phyloP scores from a whole-genome alignment of 2,329 filamentous ascomycete genomes.

The Didymella segeticola region DNA sequence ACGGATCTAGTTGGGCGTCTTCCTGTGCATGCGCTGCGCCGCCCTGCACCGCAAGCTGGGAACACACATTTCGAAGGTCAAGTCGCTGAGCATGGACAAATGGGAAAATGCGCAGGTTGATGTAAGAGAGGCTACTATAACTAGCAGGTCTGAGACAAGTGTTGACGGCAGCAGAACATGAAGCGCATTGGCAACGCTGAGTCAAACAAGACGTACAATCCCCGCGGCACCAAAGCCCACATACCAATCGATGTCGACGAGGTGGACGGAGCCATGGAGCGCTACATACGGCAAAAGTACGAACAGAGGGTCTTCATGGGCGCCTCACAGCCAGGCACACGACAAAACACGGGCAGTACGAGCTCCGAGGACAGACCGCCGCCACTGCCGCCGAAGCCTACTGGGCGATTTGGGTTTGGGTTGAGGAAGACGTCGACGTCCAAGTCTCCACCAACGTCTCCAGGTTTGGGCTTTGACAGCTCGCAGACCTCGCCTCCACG shows the following conservation, averaged over 20 bases:
- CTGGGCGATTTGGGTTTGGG: slow-evolving; percentile 67
- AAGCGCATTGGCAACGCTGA: slow-evolving; percentile 84
- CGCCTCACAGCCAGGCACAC: slow-evolving; percentile 50
- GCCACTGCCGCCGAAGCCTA: slow-evolving; percentile 66
- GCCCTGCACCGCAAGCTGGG: slow-evolving; percentile 94
- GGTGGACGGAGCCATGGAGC: slow-evolving; percentile 91
- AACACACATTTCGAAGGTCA: slow-evolving; percentile 98
- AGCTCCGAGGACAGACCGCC: slow-evolving; percentile 63
- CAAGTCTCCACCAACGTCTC: slow-evolving; percentile 51
- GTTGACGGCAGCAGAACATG: slow-evolving; percentile 73
- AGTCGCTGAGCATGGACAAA: slow-evolving; percentile 97
- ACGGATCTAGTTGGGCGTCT: slow-evolving; percentile 78
- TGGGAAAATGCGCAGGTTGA: slow-evolving; percentile 97
- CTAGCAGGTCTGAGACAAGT: not conserved
- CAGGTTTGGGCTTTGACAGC: slow-evolving; percentile 42
- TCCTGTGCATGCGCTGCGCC: slow-evolving; percentile 97
- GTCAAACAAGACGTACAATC: slow-evolving; percentile 90
- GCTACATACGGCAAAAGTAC: slow-evolving; percentile 95
- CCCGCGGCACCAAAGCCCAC: slow-evolving; percentile 79
- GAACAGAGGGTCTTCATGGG: slow-evolving; percentile 65
- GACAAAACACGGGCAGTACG: slow-evolving; percentile 64
- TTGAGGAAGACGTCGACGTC: slow-evolving; percentile 75
- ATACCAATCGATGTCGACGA: slow-evolving; percentile 92
- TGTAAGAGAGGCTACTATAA: slow-evolving; percentile 60
- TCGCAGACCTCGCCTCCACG: slow-evolving; percentile 47